phyloP scores from a whole-genome alignment of 371 early-diverging fungal genomes.

The Batrachochytrium dendrobatidis region DNA sequence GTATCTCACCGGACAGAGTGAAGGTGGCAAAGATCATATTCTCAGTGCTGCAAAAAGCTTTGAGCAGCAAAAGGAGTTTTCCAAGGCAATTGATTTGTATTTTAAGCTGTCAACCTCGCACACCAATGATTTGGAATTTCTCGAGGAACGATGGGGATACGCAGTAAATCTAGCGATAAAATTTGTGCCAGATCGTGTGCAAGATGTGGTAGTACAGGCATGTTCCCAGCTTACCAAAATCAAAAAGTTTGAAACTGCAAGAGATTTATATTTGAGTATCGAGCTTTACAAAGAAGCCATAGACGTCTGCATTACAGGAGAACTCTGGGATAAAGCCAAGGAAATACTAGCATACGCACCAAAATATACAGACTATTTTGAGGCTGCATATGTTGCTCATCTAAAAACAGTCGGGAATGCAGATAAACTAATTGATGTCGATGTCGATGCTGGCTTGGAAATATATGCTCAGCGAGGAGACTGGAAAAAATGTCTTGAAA shows the following conservation, averaged over 20 bases:
- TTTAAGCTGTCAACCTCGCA: constrained; percentile 32
- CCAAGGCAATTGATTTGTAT: constrained; percentile 47
- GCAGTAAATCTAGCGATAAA: constrained; percentile 49
- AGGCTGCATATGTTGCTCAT: constrained; percentile 40
- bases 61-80: constrained; percentile 45
- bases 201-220: constrained; percentile 37
- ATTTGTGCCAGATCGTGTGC: constrained; percentile 36
- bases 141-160: constrained; percentile 39
- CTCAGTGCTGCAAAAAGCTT: constrained; percentile 31
- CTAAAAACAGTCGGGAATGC: constrained; percentile 40
- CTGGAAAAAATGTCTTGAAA: constrained; percentile 53
- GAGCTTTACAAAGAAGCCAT: constrained; percentile 47
- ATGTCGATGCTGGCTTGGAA: constrained; percentile 42
- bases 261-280: constrained; percentile 35
- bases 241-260: constrained; percentile 37
- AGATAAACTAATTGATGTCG: constrained; percentile 38
- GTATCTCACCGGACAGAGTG: constrained; percentile 26
- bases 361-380: constrained; percentile 39
- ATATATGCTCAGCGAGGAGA: constrained; percentile 42
- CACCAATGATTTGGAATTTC: constrained; percentile 27
- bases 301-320: constrained; percentile 39
- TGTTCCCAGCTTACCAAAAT: constrained; percentile 31
- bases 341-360: constrained; percentile 33
- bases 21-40: constrained; percentile 36
- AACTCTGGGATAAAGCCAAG: constrained; percentile 41